phyloP scores from a whole-genome alignment of 331 rosid species.

The Saraca asoca region DNA sequence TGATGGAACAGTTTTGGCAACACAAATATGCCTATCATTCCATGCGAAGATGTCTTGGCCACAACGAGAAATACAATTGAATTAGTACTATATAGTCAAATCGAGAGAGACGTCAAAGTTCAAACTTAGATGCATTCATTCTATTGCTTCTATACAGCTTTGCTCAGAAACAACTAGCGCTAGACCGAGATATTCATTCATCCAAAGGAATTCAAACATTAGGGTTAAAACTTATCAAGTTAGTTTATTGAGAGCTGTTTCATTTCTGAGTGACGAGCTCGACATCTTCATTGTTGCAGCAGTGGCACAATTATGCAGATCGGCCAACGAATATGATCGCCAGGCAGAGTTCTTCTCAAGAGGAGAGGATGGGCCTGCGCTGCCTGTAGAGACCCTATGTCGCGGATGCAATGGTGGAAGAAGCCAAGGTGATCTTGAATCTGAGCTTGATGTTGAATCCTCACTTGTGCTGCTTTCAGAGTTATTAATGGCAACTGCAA shows the following conservation, averaged over 20 bases:
- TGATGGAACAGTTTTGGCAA: too few relatives aligned
- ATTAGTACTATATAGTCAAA: too few relatives aligned
- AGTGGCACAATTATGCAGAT: constrained; percentile 57
- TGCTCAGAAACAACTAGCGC: background rate
- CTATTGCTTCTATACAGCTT: background rate
- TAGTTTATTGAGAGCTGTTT: constrained; percentile 20
- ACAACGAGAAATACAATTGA: too few relatives aligned
- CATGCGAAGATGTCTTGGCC: too few relatives aligned
- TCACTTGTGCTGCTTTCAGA: constrained; percentile 70
- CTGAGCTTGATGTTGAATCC: constrained; percentile 54
- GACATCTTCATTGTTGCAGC: constrained; percentile 44
- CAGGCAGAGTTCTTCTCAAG: constrained; percentile 24
- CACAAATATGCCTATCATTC: too few relatives aligned
- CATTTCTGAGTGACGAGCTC: background rate
- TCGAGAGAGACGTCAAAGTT: too few relatives aligned
- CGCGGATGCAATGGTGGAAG: constrained; percentile 63
- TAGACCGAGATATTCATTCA: background rate
- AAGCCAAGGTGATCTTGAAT: constrained; percentile 44
- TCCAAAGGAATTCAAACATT: background rate
- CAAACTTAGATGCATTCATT: background rate
- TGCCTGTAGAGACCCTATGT: constrained; percentile 21
- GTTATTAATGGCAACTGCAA: constrained; percentile 70
- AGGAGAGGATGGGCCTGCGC: constrained; percentile 24
- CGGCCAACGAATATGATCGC: constrained; percentile 63
- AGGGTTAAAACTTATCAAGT: constrained; percentile 1